A percentile compares a stretch with the other conserved stretches of the same genome.
phyloP scores from a whole-genome alignment of 2,329 filamentous ascomycete species.

The Xylariales sp. region DNA sequence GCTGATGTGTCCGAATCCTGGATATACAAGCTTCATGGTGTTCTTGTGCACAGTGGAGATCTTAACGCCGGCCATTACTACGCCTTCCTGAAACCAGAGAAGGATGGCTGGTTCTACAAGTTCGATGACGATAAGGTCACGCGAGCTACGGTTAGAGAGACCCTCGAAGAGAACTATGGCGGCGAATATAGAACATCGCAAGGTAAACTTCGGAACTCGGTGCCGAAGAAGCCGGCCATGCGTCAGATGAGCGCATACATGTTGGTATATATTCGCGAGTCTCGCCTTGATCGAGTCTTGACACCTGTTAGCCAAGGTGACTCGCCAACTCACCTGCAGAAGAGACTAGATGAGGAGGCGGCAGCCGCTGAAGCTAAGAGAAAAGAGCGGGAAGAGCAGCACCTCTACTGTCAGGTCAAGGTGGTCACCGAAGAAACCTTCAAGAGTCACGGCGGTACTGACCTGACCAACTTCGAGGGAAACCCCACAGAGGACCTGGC shows the following conservation, averaged over 20 bases:
- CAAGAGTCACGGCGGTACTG: conserved; percentile 74
- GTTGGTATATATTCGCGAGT: conserved; percentile 94
- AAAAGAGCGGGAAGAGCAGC: conserved; percentile 90
- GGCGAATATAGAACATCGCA: conserved; percentile 66
- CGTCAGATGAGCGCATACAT: conserved; percentile 89
- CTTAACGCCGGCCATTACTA: conserved; percentile 98
- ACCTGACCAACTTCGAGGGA: conserved; percentile 67
- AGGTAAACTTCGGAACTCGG: conserved; percentile 38
- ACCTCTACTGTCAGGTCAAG: conserved; percentile 82
- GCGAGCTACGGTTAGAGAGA: conserved; percentile 85
- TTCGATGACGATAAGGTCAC: conserved; percentile 98
- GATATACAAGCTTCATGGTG: conserved; percentile 88
- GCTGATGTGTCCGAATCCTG: conserved; percentile 86
- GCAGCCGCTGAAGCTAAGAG: conserved; percentile 68
- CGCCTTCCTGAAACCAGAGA: conserved; percentile 88
- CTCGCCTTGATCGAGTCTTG: conserved; percentile 76
- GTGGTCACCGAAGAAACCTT: conserved; percentile 82
- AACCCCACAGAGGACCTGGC: conserved; percentile 54
- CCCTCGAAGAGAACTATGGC: conserved; percentile 93
- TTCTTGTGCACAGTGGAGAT: conserved; percentile 93
- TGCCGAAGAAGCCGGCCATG: conserved; percentile 51
- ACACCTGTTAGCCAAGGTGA: conserved; percentile 70
- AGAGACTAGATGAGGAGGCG: conserved; percentile 76
- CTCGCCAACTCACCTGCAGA: conserved; percentile 73
- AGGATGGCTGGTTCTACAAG: conserved; percentile 92